Base-by-base conservation (phyloP, 2,329 filamentous ascomycete species). In the Aspergillus chevalieri region DNA sequence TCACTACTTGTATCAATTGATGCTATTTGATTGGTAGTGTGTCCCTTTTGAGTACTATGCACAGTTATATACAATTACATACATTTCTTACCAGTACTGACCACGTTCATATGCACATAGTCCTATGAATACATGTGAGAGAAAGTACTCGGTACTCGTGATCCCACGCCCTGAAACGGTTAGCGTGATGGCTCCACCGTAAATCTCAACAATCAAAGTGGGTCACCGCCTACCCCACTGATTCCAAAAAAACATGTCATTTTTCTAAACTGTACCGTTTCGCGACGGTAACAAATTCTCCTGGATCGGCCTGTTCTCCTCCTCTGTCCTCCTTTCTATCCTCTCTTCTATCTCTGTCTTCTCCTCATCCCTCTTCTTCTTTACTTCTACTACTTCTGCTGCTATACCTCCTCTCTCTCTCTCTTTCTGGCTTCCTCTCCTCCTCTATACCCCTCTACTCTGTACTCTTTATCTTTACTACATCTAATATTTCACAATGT, bases 401-500 rank as follows among this genome's bases (percentile, higher is more conserved):
- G 30, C 44, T 47, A 36, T 43, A 33, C 39, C 41, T 43, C 30
- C n/a, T 52, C 45, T 49, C 30, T 33, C 28, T 51, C 44, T 47
- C 49, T 49, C 47, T 34, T 49, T 44, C 38, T 41, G 21, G 17
- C 28, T 26, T 48, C 42, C 39, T 30, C 44, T 38, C 43, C 33
- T 39, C 45, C 22, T 34, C 36, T 44, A 44, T 46, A 50, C 63
- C 61, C 61, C 62, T 63, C 59, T 60, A 50, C 55, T 49, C 52
- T 54, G 17, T 17, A 17, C 17, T 58, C 46, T 47, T 53, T 47
- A 47, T 48, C 48, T 51, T 42, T 49, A 48, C 47, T 42, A 38
- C 39, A 55, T 41, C 43, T 39, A 55, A 34, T 43, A 54, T 55
- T 10, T 52, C 74, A 81, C 67, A 67, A 94, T 94, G 89, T 90